These are phyloP conservation scores for Keithomyces neogunnii DNA, from an alignment of 2,329 filamentous ascomycete species.

Conservation along the genomic window DNA sequence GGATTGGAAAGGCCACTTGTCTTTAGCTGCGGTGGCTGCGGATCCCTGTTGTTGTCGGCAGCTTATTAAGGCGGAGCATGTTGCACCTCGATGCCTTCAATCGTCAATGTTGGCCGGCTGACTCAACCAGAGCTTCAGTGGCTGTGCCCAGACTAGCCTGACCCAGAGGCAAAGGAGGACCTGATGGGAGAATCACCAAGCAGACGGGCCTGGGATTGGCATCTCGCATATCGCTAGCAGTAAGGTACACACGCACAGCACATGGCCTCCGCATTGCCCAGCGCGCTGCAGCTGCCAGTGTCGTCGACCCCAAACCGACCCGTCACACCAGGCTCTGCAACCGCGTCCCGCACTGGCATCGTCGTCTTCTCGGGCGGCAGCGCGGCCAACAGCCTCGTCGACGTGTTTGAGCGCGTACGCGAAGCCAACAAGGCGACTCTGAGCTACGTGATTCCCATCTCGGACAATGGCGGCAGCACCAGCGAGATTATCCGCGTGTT, in stretches of 20 bases:
- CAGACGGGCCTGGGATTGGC: no score
- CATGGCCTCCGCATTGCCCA: not conserved
- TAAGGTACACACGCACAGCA: no score
- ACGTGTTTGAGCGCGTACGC: slow-evolving; percentile 67
- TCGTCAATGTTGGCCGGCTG: no score
- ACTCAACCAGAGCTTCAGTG: no score
- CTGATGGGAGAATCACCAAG: no score
- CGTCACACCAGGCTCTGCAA: slow-evolving; percentile 12
- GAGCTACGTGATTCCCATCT: slow-evolving; percentile 88
- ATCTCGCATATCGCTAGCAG: not conserved
- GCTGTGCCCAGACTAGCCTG: no score
- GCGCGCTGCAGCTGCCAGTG: not conserved
- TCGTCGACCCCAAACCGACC: slow-evolving; percentile 5
- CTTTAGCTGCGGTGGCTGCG: no score
- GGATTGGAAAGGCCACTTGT: no score
- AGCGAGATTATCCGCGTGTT: slow-evolving; percentile 92
- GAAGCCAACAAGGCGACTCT: slow-evolving; percentile 58
- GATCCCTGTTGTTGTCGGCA: no score
- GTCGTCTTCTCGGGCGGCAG: slow-evolving; percentile 89
- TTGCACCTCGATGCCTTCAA: no score
- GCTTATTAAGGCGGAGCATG: no score
- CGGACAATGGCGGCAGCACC: slow-evolving; percentile 90
- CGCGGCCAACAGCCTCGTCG: slow-evolving; percentile 88
- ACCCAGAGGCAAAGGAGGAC: no score
- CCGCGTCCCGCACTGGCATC: slow-evolving; percentile 33